Evolutionary conservation across 306 rosid species (phyloP).

Genomic region (Sicyos edulis): DNA sequence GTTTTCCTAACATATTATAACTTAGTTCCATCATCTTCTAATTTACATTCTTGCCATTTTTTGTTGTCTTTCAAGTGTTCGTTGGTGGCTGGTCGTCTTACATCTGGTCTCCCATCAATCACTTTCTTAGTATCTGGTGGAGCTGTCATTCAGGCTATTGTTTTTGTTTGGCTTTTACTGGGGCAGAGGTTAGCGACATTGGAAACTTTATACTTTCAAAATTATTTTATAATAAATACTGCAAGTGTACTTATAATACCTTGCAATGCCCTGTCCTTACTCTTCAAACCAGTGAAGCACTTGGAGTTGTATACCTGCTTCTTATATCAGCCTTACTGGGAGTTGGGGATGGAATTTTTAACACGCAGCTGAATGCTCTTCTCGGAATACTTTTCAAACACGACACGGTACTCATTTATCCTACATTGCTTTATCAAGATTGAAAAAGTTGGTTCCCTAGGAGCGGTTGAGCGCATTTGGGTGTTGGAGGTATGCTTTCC

Average conservation of each 20-base stretch:
- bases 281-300: slow-evolving; percentile 43
- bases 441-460: too few species aligned
- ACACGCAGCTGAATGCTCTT: slow-evolving; percentile 84
- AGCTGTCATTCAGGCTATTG: slow-evolving; percentile 51
- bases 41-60: neutral
- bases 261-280: slow-evolving; percentile 1
- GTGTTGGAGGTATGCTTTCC: too few species aligned
- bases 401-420: slow-evolving; percentile 46
- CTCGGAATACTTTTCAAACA: slow-evolving; percentile 80
- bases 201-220: too few species aligned
- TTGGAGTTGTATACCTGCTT: slow-evolving; percentile 51
- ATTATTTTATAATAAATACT: neutral
- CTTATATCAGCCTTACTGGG: slow-evolving; percentile 87
- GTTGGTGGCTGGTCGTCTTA: slow-evolving; percentile 75
- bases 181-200: slow-evolving; percentile 20
- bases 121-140: slow-evolving; percentile 62
- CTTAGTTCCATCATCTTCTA: too few species aligned
- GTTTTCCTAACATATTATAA: neutral
- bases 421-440: too few species aligned
- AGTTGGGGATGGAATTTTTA: slow-evolving; percentile 76
- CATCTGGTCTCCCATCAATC: slow-evolving; percentile 77
- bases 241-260: neutral
- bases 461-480: too few species aligned
- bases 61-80: slow-evolving; percentile 49
- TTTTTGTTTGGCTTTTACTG: slow-evolving; percentile 54